Evolutionary conservation across 202 grass and related monocot species (phyloP), one percentile per base, ranked within the genome.

Genomic region (Zoysia matrella): DNA sequence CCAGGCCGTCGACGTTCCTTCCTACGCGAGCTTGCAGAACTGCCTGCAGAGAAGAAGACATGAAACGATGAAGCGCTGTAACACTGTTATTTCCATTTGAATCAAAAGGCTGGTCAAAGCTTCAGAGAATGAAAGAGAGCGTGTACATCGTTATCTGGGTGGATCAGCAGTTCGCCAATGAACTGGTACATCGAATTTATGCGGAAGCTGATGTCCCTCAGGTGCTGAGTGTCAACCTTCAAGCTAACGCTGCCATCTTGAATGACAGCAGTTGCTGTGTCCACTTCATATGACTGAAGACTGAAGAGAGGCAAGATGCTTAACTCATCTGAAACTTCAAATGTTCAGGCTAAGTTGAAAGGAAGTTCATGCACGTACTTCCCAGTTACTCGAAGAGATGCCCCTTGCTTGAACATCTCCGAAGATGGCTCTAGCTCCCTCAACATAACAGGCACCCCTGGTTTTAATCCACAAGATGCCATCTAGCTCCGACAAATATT

Each of bases 1-100:
- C 90, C 3, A 94, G 48, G 8, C 94, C 90, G 0, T 97, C 82
- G 8, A 91, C 86, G 2, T 90, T 92, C 78, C 94, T 87, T n/a
- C 92, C 94, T 1, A 94, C 74, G 4, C 90, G 86, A 44, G 92
- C 90, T 65, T 89, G 88, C 40, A 92, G 81, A 81, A 89, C 57
- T 47, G 78, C 82, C 92, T 97, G 82, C 72, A 65, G 45, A 69
- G 45, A 75, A 36, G 8, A 14, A 77, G 75, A 77, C 16, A 80
- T 11, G 1, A 42, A 45, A 44, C 56, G 8, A 5, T 61, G 68
- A 60, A 69, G 18, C 11, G 12, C 39, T 72, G n/a, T 71, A 60
- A 54, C 11, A 16, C 40, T 67, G n/a, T 75, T 67, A 70, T 60
- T 43, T 47, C 42, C 36, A 11, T 75, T 22, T 40, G 45, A 4